Conservation (phyloP, 1,139 yeast genomes). For the Maudiozyma humilis region DNA sequence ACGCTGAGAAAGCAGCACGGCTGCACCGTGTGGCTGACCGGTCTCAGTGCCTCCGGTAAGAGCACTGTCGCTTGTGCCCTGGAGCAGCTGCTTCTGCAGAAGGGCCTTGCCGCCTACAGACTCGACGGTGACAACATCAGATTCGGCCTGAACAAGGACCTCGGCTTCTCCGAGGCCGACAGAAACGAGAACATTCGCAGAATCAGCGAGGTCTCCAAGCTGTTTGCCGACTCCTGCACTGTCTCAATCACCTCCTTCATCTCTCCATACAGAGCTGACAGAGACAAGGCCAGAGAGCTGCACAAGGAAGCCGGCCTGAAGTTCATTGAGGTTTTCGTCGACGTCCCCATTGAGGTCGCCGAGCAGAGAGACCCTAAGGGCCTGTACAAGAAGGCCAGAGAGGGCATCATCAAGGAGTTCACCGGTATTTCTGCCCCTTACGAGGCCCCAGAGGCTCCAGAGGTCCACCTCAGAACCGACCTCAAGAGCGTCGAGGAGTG, state of each 20-base stretch:
- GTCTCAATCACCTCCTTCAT: slow-evolving; percentile 85
- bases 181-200: slow-evolving; percentile 92
- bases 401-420: slow-evolving; percentile 87
- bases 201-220: slow-evolving; percentile 85
- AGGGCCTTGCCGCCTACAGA: slow-evolving; percentile 68
- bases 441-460: slow-evolving; percentile 82
- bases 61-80: slow-evolving; percentile 92
- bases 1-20: slow-evolving; percentile 72
- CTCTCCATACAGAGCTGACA: slow-evolving; percentile 79
- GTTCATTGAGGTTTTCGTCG: slow-evolving; percentile 83
- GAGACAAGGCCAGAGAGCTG: slow-evolving; percentile 75
- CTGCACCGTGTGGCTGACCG: slow-evolving; percentile 90
- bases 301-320: slow-evolving; percentile 71
- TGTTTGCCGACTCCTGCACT: slow-evolving; percentile 83
- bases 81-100: slow-evolving; percentile 67
- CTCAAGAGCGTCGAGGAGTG: slow-evolving; percentile 69
- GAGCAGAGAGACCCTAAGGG: slow-evolving; percentile 97
- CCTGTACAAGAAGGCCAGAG: slow-evolving; percentile 89
- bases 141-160: slow-evolving; percentile 87
- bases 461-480: slow-evolving; percentile 71
- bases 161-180: slow-evolving; percentile 86
- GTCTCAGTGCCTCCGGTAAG: slow-evolving; percentile 90
- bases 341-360: slow-evolving; percentile 87
- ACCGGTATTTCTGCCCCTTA: slow-evolving; percentile 95
- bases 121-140: slow-evolving; percentile 92